These are phyloP conservation scores for Allium cepa DNA, from an alignment of 106 monocot species.

Conservation along the genomic window DNA sequence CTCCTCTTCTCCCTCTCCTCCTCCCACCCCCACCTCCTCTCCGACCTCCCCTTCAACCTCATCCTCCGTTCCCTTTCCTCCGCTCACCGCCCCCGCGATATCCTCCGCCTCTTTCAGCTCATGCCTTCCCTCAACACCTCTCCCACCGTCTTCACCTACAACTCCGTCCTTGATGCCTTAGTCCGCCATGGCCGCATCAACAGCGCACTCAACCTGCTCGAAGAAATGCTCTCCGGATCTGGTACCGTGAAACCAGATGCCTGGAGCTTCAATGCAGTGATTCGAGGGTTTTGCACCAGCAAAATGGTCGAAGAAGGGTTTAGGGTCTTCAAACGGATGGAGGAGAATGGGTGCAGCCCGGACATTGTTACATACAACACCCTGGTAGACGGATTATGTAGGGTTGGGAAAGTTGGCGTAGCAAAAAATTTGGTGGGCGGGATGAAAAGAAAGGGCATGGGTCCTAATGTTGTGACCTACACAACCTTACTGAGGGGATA, in stretches of 20 bases:
- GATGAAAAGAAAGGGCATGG: conserved; percentile 31
- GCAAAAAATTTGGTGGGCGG: conserved; percentile 59
- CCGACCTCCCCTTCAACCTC: conserved; percentile 40
- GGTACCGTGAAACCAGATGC: conserved; percentile 31
- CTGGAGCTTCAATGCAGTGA: conserved; percentile 78
- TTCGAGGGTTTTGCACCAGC: conserved; percentile 68
- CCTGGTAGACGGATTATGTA: conserved; percentile 68
- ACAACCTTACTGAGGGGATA: conserved; percentile 74
- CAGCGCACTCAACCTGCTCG: conserved; percentile 36
- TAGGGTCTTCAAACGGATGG: conserved; percentile 45
- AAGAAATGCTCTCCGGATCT: conserved; percentile 27
- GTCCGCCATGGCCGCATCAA: conserved; percentile 55
- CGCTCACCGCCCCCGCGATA: conserved; percentile 30
- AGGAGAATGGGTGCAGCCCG: conserved; percentile 27
- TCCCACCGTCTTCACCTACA: conserved; percentile 67
- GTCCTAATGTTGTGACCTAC: conserved; percentile 69
- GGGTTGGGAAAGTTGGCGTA: conserved; percentile 37
- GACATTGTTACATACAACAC: conserved; percentile 76
- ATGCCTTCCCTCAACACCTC: conserved; percentile 31
- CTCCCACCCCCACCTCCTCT: conserved; percentile 26
- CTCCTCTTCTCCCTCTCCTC: neutral
- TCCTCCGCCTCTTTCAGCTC: conserved; percentile 35
- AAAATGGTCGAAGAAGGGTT: conserved; percentile 38
- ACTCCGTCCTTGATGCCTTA: conserved; percentile 55
- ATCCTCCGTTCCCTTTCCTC: conserved; percentile 47